Percentiles rank a stretch among this genome's conserved stretches.
phyloP scores from a whole-genome alignment of 2,329 filamentous ascomycete species.

The Talaromyces sp. region DNA sequence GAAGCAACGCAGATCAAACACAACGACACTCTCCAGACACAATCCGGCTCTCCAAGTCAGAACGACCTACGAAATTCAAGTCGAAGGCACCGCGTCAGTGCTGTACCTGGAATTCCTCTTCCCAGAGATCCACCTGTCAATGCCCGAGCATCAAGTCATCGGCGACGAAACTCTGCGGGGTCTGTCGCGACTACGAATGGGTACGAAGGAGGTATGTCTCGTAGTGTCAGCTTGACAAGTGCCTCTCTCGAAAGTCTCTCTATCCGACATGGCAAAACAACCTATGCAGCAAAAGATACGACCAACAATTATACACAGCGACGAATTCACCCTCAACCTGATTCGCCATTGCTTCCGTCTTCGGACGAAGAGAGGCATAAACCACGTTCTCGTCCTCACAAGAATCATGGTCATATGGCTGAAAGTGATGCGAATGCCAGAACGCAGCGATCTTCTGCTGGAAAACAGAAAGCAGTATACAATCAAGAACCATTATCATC shows the following conservation, averaged over 20 bases:
- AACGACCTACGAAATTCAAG: background rate
- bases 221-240: conserved; percentile 14
- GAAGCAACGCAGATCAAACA: background rate
- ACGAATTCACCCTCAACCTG: conserved; percentile 21
- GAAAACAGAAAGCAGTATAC: background rate
- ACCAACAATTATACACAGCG: conserved; percentile 16
- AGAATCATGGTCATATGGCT: conserved; percentile 3
- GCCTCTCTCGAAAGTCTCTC: conserved; percentile 7
- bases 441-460: background rate
- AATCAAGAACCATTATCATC: conserved; percentile 11
- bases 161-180: conserved; percentile 10
- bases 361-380: conserved; percentile 32
- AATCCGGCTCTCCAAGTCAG: background rate
- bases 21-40: background rate
- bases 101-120: conserved; percentile 19
- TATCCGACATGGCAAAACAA: background rate
- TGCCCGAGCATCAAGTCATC: background rate
- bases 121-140: conserved; percentile 19
- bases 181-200: conserved; percentile 12
- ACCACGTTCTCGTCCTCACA: background rate
- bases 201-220: conserved; percentile 13
- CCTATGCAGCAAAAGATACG: conserved; percentile 20
- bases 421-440: background rate
- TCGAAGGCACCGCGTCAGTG: conserved; percentile 8
- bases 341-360: conserved; percentile 34